Evolutionary conservation across 129 eudicot species (phyloP), one percentile per base, ranked within the genome.

Genomic region (Smallanthus sonchifolius): DNA sequence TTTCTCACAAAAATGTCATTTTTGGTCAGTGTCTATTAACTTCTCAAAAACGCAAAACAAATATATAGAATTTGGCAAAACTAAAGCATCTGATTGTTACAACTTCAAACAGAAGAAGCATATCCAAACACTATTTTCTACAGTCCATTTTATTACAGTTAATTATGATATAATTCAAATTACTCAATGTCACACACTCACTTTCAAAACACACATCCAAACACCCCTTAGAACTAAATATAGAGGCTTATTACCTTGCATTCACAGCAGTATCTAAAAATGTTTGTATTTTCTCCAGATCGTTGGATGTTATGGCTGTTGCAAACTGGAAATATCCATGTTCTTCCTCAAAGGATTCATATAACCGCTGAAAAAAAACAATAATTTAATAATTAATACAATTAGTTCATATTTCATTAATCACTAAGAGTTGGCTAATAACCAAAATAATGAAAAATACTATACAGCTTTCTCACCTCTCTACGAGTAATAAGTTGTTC

Each of bases 211-310:
- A 52, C 3, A 9, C 59, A 52, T 16, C 59, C 30, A 52, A 55
- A 55, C 35, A 2, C 35, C 40, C 49, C 10, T 71, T 56, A 28
- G 36, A 63, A n/a, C 43, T 47, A 24, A 10, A 24, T 9, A 17
- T 63, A 34, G 69, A 65, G 9, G 65, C 44, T 63, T 38, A 52
- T 56, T 78, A 93, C 98, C 98, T 86, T 64, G 89, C 66, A 79
- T 84, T 79, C 43, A 93, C 96, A 83, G 97, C 79, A 81, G 82
- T 80, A 68, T 93, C 97, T 67, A 93, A 91, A 14, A 93, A 93
- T 10, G 83, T 86, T 61, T 90, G 96, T 76, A 93, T 93, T 83
- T 93, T 91, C 75, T 93, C 97, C 28, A 93, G 81, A 83, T 93
- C 97, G 16, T 82, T 90, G 51, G 98, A 93, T 42, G 86, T 81